Evolutionary conservation across 345 rosid species (phyloP), one percentile per base, ranked within the genome.

Genomic region (Euphorbia pulcherrima): DNA sequence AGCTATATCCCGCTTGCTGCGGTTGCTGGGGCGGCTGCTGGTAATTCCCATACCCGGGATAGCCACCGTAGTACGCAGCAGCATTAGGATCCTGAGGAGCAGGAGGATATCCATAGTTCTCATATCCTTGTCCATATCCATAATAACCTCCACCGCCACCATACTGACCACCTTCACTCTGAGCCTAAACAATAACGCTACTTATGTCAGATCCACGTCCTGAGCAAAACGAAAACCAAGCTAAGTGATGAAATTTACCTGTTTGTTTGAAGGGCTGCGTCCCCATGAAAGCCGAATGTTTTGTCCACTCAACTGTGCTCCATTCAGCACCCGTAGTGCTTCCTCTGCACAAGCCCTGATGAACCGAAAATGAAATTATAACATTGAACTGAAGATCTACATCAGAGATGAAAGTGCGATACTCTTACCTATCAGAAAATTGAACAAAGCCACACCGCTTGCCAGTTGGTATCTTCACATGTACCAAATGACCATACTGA

Each of bases 371-470:
- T n/a, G 24, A 62, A 40, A 56, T 52, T 27, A 62, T n/a, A 29
- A 61, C 1, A 55, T 39, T 55, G 4, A 0, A 20, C 46, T 55
- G 4, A 0, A 20, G 0, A 3, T 33, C 29, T 23, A 10, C 53
- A 14, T 0, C 10, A n/a, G 44, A 46, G 21, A n/a, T 17, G 16
- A 3, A 28, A 64, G 39, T 35, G 33, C 44, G 24, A 6, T 35
- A 41, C 44, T 35, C 68, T 74, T 76, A 89, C 98, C 93, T 88
- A 60, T 90, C 90, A 21, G 89, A 81, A 77, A 84, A 92, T 26
- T 92, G 97, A 77, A 92, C 96, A 71, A 92, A 92, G 12, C 98
- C 98, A 61, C 96, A 92, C 16, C 95, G 85, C 70, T 92, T 92
- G 52, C 89, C 90, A 0, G 78, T 76, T 8, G 96, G 96, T 65